phyloP scores from a whole-genome alignment of 2,329 filamentous ascomycete genomes.

The Alternaria dauci region DNA sequence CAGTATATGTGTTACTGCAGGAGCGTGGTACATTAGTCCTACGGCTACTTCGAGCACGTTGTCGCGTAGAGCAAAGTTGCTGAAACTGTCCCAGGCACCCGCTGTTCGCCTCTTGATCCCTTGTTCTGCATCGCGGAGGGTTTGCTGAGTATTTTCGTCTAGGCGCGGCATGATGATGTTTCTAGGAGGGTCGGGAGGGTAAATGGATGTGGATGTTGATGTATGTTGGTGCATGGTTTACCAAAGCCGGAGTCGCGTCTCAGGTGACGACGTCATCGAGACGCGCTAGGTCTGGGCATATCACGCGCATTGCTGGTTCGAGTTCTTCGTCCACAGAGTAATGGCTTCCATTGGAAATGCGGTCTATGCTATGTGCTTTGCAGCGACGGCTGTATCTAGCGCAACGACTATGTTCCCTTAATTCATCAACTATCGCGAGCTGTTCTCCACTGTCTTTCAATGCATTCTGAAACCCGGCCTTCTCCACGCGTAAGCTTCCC shows the following conservation, averaged over 20 bases:
- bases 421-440: not conserved
- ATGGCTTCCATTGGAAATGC: not conserved
- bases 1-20: not conserved
- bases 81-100: slow-evolving; percentile 68
- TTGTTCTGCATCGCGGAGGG: slow-evolving; percentile 60
- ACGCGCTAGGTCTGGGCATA: not conserved
- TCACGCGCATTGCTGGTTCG: not conserved
- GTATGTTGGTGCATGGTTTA: not conserved
- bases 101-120: slow-evolving; percentile 54
- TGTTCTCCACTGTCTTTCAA: not conserved
- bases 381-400: not conserved
- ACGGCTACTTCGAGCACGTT: slow-evolving; percentile 80
- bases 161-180: slow-evolving; percentile 38
- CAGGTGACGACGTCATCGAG: slow-evolving; percentile 10
- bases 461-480: slow-evolving; percentile 7
- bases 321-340: not conserved
- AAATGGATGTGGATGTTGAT: not conserved
- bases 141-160: slow-evolving; percentile 47
- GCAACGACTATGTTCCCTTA: not conserved
- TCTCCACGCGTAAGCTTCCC: slow-evolving; percentile 6
- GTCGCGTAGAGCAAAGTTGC: slow-evolving; percentile 76
- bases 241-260: not conserved
- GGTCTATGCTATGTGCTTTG: not conserved
- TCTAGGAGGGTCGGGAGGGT: not conserved
- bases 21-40: slow-evolving; percentile 69